Evolutionary conservation across 345 rosid species (phyloP), one percentile per base, ranked within the genome.

Genomic region (Pistacia vera): DNA sequence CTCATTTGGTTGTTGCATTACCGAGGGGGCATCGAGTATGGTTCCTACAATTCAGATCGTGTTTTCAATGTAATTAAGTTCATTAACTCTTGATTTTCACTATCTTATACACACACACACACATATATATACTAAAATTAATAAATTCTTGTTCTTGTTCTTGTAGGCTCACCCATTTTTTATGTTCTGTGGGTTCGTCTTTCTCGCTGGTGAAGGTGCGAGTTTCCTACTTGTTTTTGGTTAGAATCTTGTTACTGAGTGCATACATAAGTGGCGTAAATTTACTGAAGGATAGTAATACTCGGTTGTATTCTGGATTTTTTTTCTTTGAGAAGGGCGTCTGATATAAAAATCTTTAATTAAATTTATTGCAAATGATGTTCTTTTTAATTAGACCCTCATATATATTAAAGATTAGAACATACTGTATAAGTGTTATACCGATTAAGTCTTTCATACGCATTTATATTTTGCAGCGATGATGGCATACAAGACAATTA

Each of bases 1-100:
- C 92, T 96, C 18, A 67, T 96, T 61, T 96, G 98, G 99, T 78
- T 96, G 80, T 78, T 96, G 61, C 99, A 92, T 84, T 89, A 79
- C 77, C 93, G 92, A 11, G 97, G 80, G 20, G 98, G 97, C 20
- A 82, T 96, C 30, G 84, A 93, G 68, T 93, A 92, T 78, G 87
- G 70, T 75, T 93, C 99, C 22, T 22, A 76, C 51, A 51, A 83
- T 35, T 62, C 74, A 5, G 11, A 69, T 67, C 92, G 92, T 30
- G 90, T 92, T 81, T 93, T 93, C 79, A 96, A 96, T 76, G 99
- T 96, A 88, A 79, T 14, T 64, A 41, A 56, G 20, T 4, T 60
- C 9, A 55, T 25, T 4, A 60, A 46, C 48, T 11, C 48, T 25
- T 12, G 46, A 66, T 66, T 4, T 44, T 11, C 16, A 41, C 33